phyloP scores from a whole-genome alignment of 1,284 basidiomycete genomes.

The Amylostereum areolatum region DNA sequence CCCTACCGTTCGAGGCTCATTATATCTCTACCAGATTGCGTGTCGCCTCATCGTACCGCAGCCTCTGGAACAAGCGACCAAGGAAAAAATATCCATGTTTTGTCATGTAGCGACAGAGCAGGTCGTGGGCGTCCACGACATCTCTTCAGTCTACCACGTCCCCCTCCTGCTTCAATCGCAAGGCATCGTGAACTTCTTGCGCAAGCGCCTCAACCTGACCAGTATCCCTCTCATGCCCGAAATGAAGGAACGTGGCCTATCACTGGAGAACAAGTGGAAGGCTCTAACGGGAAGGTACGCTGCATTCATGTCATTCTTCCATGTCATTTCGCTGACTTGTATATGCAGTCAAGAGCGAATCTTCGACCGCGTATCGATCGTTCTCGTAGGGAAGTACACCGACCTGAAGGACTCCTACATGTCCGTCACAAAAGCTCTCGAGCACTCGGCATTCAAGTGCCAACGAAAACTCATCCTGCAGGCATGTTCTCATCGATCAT shows the following conservation, averaged over 20 bases:
- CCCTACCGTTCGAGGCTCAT: too few species aligned
- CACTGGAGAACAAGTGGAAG: slow-evolving; percentile 74
- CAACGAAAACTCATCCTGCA: slow-evolving; percentile 79
- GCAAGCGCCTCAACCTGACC: slow-evolving; percentile 74
- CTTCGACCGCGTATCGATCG: slow-evolving; percentile 89
- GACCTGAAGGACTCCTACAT: slow-evolving; percentile 98
- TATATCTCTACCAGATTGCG: slow-evolving; percentile 91
- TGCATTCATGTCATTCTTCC: slow-evolving; percentile 5
- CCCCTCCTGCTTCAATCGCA: slow-evolving; percentile 93
- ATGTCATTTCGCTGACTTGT: background rate
- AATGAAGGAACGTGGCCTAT: slow-evolving; percentile 59
- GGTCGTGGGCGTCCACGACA: slow-evolving; percentile 95
- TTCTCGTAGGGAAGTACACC: slow-evolving; percentile 97
- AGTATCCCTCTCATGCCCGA: slow-evolving; percentile 49
- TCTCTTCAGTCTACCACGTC: slow-evolving; percentile 96
- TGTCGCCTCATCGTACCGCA: slow-evolving; percentile 75
- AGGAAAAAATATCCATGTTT: slow-evolving; percentile 98
- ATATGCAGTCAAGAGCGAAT: slow-evolving; percentile 77
- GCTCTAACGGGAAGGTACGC: slow-evolving; percentile 73
- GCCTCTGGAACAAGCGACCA: slow-evolving; percentile 79
- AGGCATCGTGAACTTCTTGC: slow-evolving; percentile 84
- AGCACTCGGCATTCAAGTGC: slow-evolving; percentile 94
- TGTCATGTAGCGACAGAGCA: slow-evolving; percentile 94
- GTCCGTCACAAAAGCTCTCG: slow-evolving; percentile 95
- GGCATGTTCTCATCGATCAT: slow-evolving; percentile 34